Evolutionary conservation across 169 alveolate genomes (phyloP).

Genomic region (Plasmodium coatneyi): DNA sequence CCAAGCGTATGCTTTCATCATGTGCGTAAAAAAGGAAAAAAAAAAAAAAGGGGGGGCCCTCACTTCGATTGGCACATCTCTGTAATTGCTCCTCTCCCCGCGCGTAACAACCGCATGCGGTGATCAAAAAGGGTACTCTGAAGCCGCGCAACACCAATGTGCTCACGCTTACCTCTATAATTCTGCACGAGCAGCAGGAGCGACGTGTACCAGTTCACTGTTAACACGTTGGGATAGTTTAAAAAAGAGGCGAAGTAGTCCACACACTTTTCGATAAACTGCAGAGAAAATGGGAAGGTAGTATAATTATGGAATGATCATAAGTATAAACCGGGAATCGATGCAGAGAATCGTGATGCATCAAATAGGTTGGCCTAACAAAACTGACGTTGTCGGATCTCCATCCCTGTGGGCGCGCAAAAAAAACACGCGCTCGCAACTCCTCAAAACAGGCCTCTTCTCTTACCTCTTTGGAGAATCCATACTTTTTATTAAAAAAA

Average conservation of each 20-base stretch:
- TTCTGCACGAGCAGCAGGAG: slow-evolving; percentile 89
- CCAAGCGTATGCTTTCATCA: slow-evolving; percentile 75
- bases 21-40: slow-evolving; percentile 20
- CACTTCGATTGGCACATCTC: background rate
- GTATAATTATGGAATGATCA: background rate
- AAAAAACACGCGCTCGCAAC: background rate
- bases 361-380: background rate
- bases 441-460: slow-evolving; percentile 81
- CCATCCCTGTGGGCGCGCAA: no score
- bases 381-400: background rate
- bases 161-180: slow-evolving; percentile 85
- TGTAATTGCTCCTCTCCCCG: background rate
- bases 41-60: background rate
- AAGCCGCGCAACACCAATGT: background rate
- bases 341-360: background rate
- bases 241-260: slow-evolving; percentile 82
- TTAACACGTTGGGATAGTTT: slow-evolving; percentile 83
- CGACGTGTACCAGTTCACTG: slow-evolving; percentile 96
- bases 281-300: background rate
- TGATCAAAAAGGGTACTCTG: background rate
- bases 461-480: slow-evolving; percentile 92
- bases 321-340: background rate
- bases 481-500: slow-evolving; percentile 92
- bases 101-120: background rate
- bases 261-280: slow-evolving; percentile 81